phyloP scores from a whole-genome alignment of 148 eudicot species.

The Chenopodium quinoa region DNA sequence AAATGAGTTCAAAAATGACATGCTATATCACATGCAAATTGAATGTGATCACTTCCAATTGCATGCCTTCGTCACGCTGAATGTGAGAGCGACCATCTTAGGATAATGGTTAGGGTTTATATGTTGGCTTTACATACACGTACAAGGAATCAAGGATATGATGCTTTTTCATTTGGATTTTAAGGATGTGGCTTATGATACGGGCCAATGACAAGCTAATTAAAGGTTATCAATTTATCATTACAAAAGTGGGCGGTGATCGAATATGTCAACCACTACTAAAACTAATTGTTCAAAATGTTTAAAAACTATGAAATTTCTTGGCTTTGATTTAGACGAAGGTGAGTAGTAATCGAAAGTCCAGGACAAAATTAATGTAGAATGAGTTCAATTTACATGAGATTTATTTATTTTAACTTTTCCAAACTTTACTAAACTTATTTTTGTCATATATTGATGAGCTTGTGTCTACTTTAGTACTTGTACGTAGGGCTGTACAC shows the following conservation, averaged over 20 bases:
- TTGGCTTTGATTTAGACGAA: too few relatives aligned
- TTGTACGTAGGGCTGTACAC: too few relatives aligned
- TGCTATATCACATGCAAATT: background rate
- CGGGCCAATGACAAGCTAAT: background rate
- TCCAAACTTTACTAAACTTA: too few relatives aligned
- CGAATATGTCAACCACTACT: too few relatives aligned
- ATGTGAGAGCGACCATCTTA: constrained; percentile 5
- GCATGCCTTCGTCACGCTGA: constrained; percentile 4
- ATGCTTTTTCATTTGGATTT: background rate
- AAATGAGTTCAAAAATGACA: background rate
- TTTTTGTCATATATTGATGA: too few relatives aligned
- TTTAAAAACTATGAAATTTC: too few relatives aligned
- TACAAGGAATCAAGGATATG: background rate
- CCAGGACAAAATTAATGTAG: too few relatives aligned
- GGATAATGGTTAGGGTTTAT: background rate
- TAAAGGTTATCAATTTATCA: background rate
- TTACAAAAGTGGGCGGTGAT: background rate
- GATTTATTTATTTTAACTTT: too few relatives aligned
- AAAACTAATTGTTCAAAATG: too few relatives aligned
- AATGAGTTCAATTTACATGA: too few relatives aligned
- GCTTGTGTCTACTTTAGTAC: too few relatives aligned
- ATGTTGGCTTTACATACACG: background rate
- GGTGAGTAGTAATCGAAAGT: too few relatives aligned
- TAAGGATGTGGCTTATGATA: background rate
- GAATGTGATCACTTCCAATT: constrained; percentile 9